A percentile compares a stretch with the other conserved stretches of the same genome.
phyloP scores from a whole-genome alignment of 2,329 filamentous ascomycete genomes.

The Hortaea werneckii region DNA sequence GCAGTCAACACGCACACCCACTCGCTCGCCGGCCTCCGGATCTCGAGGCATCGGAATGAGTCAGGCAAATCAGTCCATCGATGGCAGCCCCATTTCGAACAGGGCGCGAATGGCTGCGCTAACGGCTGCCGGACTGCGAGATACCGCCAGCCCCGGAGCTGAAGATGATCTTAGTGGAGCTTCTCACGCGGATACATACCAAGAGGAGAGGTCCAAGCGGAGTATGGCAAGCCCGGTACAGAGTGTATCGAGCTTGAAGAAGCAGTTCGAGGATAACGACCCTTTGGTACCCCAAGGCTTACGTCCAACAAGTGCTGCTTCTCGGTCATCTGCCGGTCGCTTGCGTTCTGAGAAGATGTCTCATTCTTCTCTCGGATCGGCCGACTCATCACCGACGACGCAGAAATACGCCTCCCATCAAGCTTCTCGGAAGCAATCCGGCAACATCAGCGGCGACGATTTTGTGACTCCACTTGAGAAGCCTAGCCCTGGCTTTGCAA shows the following conservation, averaged over 20 bases:
- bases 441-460: slow-evolving; percentile 40
- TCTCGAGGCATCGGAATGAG: slow-evolving; percentile 55
- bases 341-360: slow-evolving; percentile 41
- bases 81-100: slow-evolving; percentile 24
- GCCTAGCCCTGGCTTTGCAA: slow-evolving; percentile 40
- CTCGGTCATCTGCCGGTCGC: slow-evolving; percentile 52
- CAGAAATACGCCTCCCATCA: slow-evolving; percentile 33
- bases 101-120: slow-evolving; percentile 27
- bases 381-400: slow-evolving; percentile 48
- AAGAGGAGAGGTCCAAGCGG: slow-evolving; percentile 10
- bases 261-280: slow-evolving; percentile 50
- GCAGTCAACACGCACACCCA: slow-evolving; percentile 49
- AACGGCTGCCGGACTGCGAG: slow-evolving; percentile 31
- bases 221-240: slow-evolving; percentile 63
- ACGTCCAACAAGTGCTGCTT: slow-evolving; percentile 22
- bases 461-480: slow-evolving; percentile 18
- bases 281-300: slow-evolving; percentile 24
- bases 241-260: slow-evolving; percentile 63
- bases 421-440: slow-evolving; percentile 42
- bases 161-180: slow-evolving; percentile 51
- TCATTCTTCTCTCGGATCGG: slow-evolving; percentile 49
- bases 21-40: slow-evolving; percentile 42
- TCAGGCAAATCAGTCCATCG: slow-evolving; percentile 50
- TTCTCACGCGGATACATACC: slow-evolving; percentile 31
- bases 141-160: slow-evolving; percentile 37